These are phyloP conservation scores for Rhodocollybia butyracea DNA, from an alignment of 768 basidiomycete species.

Conservation along the genomic window DNA sequence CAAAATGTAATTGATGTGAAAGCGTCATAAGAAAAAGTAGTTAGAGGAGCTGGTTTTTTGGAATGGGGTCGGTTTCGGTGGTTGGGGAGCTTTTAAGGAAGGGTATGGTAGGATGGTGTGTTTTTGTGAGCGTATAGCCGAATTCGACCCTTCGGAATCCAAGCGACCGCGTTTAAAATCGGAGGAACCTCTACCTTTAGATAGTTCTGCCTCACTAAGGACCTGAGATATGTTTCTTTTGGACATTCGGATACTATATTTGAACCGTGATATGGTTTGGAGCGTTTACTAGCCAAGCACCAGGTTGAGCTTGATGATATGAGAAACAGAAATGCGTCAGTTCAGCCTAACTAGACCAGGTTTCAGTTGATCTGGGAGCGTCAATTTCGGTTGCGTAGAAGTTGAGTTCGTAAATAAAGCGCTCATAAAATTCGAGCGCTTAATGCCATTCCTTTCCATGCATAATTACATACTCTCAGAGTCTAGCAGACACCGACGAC, in stretches of 20 bases:
- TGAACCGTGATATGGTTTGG: too few relatives aligned
- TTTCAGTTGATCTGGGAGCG: too few relatives aligned
- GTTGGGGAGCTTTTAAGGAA: conserved; percentile 6
- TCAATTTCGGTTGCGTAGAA: not conserved
- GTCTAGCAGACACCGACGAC: too few relatives aligned
- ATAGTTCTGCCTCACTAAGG: not conserved
- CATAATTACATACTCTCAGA: too few relatives aligned
- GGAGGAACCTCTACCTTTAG: not conserved
- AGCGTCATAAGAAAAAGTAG: conserved; percentile 71
- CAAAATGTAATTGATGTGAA: conserved; percentile 56
- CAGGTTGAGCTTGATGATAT: too few relatives aligned
- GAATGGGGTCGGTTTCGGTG: conserved; percentile 36
- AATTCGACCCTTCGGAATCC: conserved; percentile 12
- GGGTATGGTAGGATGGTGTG: not conserved
- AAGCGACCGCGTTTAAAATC: conserved; percentile 27
- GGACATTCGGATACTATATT: too few relatives aligned
- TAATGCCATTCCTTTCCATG: too few relatives aligned
- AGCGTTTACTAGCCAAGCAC: too few relatives aligned
- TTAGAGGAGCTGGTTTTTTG: conserved; percentile 68
- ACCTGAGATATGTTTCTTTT: conserved; percentile 7
- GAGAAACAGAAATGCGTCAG: too few relatives aligned
- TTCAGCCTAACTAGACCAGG: too few relatives aligned
- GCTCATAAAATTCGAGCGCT: too few relatives aligned
- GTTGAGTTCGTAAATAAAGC: not conserved
- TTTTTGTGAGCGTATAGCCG: not conserved